These are phyloP conservation scores for Cadophora sp. DNA, from an alignment of 2,329 filamentous ascomycete genomes.

Conservation along the genomic window DNA sequence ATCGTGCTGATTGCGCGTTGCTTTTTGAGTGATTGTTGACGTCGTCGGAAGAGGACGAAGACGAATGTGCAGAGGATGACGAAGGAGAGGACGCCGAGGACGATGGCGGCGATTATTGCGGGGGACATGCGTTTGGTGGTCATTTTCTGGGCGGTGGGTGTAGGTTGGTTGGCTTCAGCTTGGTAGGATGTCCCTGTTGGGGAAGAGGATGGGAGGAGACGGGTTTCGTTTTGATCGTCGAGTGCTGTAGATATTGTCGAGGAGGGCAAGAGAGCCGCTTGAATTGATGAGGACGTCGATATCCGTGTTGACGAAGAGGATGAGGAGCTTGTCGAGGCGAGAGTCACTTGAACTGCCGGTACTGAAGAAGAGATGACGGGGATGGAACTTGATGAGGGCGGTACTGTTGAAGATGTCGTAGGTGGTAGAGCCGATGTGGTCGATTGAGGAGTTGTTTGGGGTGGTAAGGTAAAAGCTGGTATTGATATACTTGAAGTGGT, in stretches of 20 bases:
- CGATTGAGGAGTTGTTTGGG: neutral
- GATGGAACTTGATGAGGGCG: neutral
- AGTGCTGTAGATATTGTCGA: neutral
- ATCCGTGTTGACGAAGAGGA: neutral
- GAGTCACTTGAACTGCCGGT: neutral
- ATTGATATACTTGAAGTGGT: neutral
- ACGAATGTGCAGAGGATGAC: neutral
- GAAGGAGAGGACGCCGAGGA: slow-evolving; percentile 1
- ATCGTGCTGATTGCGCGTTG: neutral
- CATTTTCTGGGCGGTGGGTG: neutral
- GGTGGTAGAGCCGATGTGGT: neutral
- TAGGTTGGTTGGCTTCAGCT: slow-evolving; percentile 5
- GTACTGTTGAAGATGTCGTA: neutral
- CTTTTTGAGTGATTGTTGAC: neutral
- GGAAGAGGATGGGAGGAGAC: neutral
- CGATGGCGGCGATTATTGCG: neutral
- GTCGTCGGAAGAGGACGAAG: neutral
- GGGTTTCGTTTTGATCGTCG: neutral
- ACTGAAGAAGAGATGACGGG: neutral
- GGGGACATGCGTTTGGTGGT: neutral
- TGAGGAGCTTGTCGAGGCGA: neutral
- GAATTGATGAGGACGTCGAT: neutral
- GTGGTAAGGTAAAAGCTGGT: slow-evolving; percentile 1
- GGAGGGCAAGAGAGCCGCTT: neutral
- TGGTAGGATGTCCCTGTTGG: neutral